Percentiles rank a stretch among this genome's conserved stretches.
Evolutionary conservation across 2,329 filamentous ascomycete genomes (phyloP).

Genomic region (Ophiosphaerella narmari): DNA sequence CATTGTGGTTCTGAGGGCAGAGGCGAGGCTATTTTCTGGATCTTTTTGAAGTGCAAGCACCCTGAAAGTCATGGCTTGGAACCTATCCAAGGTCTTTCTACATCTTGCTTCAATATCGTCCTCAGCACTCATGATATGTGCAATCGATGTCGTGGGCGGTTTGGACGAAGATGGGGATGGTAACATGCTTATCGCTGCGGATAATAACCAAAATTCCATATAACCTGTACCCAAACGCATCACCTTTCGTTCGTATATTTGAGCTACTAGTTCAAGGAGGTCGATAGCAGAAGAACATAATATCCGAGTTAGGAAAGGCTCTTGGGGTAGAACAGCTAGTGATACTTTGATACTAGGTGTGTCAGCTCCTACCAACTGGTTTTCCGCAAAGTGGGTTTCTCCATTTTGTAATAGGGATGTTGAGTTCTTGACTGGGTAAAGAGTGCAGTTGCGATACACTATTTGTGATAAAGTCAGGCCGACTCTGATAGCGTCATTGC

Average conservation of each 20-base stretch:
- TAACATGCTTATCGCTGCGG: constrained; percentile 37
- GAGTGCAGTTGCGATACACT: constrained; percentile 31
- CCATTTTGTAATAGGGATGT: constrained; percentile 1
- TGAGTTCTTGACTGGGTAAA: constrained; percentile 7
- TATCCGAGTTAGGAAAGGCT: constrained; percentile 32
- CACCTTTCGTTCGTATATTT: constrained; percentile 40
- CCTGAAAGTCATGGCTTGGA: constrained; percentile 32
- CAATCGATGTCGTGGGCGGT: constrained; percentile 17
- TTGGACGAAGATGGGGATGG: constrained; percentile 20
- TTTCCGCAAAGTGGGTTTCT: constrained; percentile 8
- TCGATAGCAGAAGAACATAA: constrained; percentile 32
- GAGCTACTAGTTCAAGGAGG: constrained; percentile 34
- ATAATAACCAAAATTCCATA: constrained; percentile 43
- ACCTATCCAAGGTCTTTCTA: constrained; percentile 31
- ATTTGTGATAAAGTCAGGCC: constrained; percentile 33
- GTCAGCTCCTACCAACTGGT: not conserved
- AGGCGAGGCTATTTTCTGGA: constrained; percentile 24
- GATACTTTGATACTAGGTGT: constrained; percentile 7
- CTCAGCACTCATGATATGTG: constrained; percentile 16
- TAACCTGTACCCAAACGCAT: constrained; percentile 43
- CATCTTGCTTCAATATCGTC: constrained; percentile 28
- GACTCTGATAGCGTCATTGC: constrained; percentile 37
- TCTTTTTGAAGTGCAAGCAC: constrained; percentile 40
- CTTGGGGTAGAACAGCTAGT: constrained; percentile 25
- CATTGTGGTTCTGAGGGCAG: constrained; percentile 25